Base-by-base conservation (phyloP, 345 rosid species). In the Acer negundo region DNA sequence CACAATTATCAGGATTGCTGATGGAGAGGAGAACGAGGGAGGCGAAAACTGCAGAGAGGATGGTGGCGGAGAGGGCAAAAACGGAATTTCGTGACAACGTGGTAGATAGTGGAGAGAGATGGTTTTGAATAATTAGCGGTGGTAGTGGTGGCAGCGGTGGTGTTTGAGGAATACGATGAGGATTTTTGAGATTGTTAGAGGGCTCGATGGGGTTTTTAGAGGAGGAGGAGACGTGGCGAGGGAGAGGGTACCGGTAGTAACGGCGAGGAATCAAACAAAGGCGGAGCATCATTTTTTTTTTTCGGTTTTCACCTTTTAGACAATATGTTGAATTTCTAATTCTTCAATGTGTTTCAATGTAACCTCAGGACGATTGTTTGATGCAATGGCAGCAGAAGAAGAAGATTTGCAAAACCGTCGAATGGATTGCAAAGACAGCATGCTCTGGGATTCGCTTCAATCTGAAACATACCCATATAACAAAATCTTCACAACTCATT, bases 31-130 rank as follows among this genome's bases (percentile, higher is more conserved):
- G 46, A 28, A 85, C 83, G 69, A 80, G 63, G n/a, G 92, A 84
- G 15, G 89, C 97, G 20, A 86, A 20, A 12, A 86, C 26, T 28
- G 89, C 79, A 20, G 94, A 89, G 49, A 92, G 76, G 71, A 85
- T 81, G 6, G 95, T 86, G 62, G 95, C 93, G 80, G 95, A 91
- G 69, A 92, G 85, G 28, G 81, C 82, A 58, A 90, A 65, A 9
- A 80, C 31, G 59, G 97, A 84, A 62, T 77, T 84, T 59, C 89
- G 90, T 5, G 86, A 77, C 47, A 83, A 66, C 26, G 79, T 49
- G 67, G 62, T 28, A 40, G 83, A 26, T 40, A 71, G 59, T 72
- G 82, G 47, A 17, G 83, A 55, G 59, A 77, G 81, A 51, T 28
- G 73, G 20, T 22, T 64, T 10, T 75, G 81, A 64, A 47, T 47